These are phyloP conservation scores for Cyclospora cayetanensis DNA, from an alignment of 169 alveolate genomes.

Conservation along the genomic window DNA sequence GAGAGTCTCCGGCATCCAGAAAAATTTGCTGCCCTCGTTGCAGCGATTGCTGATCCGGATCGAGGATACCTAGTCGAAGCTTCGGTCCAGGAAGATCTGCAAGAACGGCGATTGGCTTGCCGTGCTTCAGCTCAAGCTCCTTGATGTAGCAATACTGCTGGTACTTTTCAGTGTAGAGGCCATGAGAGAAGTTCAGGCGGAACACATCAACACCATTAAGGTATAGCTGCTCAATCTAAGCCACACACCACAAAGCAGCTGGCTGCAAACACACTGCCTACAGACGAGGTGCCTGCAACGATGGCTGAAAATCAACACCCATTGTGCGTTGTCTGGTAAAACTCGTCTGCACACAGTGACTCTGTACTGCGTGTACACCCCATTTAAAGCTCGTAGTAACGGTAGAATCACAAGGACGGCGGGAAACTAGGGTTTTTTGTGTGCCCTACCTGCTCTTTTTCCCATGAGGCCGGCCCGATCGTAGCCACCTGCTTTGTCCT, in stretches of 20 bases:
- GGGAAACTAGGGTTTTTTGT: not conserved
- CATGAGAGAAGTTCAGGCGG: constrained; percentile 98
- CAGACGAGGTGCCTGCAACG: not conserved
- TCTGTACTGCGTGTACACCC: not conserved
- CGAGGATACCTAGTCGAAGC: constrained; percentile 94
- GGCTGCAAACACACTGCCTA: not conserved
- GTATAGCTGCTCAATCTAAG: constrained; percentile 69
- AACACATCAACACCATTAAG: constrained; percentile 95
- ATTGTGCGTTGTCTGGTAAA: no score
- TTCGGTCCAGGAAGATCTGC: constrained; percentile 95
- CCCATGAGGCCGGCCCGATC: constrained; percentile 71
- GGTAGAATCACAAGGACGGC: not conserved
- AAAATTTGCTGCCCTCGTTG: constrained; percentile 91
- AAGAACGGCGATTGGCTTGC: constrained; percentile 73
- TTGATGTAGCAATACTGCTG: constrained; percentile 86
- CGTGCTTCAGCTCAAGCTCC: constrained; percentile 77
- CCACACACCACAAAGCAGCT: not conserved
- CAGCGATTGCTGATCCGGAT: constrained; percentile 82
- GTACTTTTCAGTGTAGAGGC: constrained; percentile 92
- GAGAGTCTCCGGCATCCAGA: constrained; percentile 91
- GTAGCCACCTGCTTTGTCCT: constrained; percentile 69
- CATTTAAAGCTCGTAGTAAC: not conserved
- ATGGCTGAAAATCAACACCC: no score
- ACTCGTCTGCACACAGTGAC: no score
- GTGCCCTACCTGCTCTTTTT: constrained; percentile 16